Conservation (phyloP, 2,329 filamentous ascomycete species). For the Sphaerostilbella broomeana region DNA sequence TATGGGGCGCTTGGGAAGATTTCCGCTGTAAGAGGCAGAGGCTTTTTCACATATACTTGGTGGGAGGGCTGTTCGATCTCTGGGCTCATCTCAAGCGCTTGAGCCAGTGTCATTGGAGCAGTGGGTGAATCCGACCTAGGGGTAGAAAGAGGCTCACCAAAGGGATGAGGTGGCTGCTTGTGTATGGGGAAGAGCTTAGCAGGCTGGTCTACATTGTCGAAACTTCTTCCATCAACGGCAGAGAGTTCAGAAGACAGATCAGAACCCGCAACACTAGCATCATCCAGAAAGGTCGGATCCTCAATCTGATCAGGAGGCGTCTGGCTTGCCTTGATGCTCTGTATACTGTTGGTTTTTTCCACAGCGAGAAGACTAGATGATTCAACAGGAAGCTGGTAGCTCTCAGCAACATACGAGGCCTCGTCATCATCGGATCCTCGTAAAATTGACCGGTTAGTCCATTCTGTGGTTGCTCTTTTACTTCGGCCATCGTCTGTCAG, state of each 20-base stretch:
- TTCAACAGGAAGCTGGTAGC: constrained; percentile 23
- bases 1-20: constrained; percentile 39
- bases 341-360: constrained; percentile 46
- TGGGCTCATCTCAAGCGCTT: constrained; percentile 32
- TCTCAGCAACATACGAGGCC: constrained; percentile 5
- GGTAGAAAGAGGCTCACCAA: constrained; percentile 21
- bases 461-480: constrained; percentile 37
- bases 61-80: constrained; percentile 5
- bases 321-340: constrained; percentile 34
- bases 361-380: constrained; percentile 34
- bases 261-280: constrained; percentile 47
- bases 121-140: constrained; percentile 31
- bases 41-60: constrained; percentile 16
- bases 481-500: constrained; percentile 44
- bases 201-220: constrained; percentile 37
- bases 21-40: constrained; percentile 38
- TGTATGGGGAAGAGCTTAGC: constrained; percentile 16
- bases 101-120: constrained; percentile 41
- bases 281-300: constrained; percentile 41
- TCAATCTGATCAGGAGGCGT: constrained; percentile 25
- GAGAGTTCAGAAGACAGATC: constrained; percentile 60
- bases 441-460: constrained; percentile 51
- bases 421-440: constrained; percentile 37
- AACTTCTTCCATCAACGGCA: constrained; percentile 36
- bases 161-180: constrained; percentile 29